Evolutionary conservation across 2,329 filamentous ascomycete species (phyloP).

Genomic region (Talaromyces sp.): DNA sequence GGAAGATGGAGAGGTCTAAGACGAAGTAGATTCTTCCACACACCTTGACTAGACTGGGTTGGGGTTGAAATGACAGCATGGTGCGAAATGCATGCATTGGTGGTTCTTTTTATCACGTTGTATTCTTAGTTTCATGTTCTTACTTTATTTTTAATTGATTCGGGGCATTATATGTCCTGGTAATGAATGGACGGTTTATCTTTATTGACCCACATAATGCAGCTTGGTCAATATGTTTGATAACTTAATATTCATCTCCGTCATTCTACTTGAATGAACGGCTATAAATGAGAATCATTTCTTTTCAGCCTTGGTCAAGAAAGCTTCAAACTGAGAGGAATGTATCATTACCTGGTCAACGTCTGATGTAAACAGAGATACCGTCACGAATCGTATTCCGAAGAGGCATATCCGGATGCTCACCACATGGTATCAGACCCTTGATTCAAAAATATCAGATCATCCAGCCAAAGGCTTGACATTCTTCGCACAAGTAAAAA

Average conservation of each 20-base stretch:
- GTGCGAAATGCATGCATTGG: neutral
- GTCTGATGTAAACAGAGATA: neutral
- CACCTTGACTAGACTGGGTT: neutral
- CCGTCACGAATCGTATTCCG: neutral
- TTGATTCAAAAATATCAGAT: too few species aligned
- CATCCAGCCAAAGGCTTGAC: too few species aligned
- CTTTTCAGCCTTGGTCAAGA: neutral
- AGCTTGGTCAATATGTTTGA: neutral
- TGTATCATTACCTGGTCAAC: too few species aligned
- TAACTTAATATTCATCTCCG: neutral
- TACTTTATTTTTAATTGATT: neutral
- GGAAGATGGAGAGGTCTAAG: slow-evolving; percentile 72
- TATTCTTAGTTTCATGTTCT: neutral
- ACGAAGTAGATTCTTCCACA: slow-evolving; percentile 18
- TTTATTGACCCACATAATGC: neutral
- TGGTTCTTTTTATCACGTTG: neutral
- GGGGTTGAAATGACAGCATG: neutral
- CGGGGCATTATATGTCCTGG: neutral
- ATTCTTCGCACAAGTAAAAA: too few species aligned
- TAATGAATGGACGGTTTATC: neutral
- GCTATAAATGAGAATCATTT: neutral
- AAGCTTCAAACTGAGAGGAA: neutral
- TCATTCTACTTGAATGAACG: neutral
- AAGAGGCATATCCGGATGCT: too few species aligned
- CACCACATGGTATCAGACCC: too few species aligned